Evolutionary conservation across 495 filamentous ascomycete species (phyloP).

Genomic region (Entonaema liquescens): DNA sequence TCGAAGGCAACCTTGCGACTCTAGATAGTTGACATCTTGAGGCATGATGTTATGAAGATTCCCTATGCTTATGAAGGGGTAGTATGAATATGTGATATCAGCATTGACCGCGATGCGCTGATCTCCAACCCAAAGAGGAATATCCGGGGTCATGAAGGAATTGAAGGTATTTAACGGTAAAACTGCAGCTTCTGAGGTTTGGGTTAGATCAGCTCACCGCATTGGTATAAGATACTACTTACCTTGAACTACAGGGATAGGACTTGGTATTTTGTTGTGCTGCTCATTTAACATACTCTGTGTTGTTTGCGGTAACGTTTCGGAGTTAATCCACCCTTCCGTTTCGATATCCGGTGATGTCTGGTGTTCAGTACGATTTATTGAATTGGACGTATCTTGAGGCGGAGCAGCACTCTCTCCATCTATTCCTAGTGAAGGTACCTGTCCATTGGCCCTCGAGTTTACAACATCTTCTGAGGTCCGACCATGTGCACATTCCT

Average conservation of each 20-base stretch:
- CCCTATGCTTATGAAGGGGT: slow-evolving; percentile 51
- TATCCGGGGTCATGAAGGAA: slow-evolving; percentile 35
- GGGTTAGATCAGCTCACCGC: slow-evolving; percentile 1
- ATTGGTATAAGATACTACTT: neutral
- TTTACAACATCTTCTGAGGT: slow-evolving; percentile 40
- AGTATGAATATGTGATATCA: slow-evolving; percentile 49
- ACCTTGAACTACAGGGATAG: slow-evolving; percentile 25
- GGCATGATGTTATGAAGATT: slow-evolving; percentile 50
- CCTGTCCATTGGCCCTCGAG: slow-evolving; percentile 33
- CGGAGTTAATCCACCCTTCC: slow-evolving; percentile 15
- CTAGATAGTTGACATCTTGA: slow-evolving; percentile 56
- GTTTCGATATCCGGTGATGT: slow-evolving; percentile 10
- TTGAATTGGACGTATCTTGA: slow-evolving; percentile 22
- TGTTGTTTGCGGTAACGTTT: neutral
- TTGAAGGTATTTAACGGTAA: slow-evolving; percentile 41
- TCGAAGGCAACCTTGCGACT: slow-evolving; percentile 54
- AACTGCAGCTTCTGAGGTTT: slow-evolving; percentile 22
- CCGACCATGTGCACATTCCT: slow-evolving; percentile 35
- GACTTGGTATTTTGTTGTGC: slow-evolving; percentile 28
- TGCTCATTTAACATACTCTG: slow-evolving; percentile 17
- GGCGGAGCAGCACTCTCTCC: slow-evolving; percentile 15
- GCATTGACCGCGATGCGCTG: slow-evolving; percentile 41
- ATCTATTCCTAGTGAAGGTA: slow-evolving; percentile 25
- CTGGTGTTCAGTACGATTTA: slow-evolving; percentile 19
- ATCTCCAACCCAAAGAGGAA: slow-evolving; percentile 39